These are phyloP conservation scores for Geranium brycei DNA, from an alignment of 345 rosid species.

Conservation along the genomic window DNA sequence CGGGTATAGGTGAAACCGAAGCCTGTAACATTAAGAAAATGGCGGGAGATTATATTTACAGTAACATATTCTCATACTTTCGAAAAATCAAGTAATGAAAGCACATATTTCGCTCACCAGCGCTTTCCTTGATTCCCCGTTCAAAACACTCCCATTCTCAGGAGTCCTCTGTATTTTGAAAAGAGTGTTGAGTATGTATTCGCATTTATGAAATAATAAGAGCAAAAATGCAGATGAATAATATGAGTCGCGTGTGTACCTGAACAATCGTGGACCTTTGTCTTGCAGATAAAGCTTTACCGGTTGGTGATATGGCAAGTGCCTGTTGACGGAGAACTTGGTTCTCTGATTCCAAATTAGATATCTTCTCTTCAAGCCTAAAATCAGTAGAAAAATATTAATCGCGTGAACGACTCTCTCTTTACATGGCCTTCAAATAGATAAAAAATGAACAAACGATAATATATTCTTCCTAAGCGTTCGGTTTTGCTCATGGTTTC, in stretches of 20 bases:
- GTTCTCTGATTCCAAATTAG: slow-evolving; percentile 82
- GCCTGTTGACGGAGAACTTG: slow-evolving; percentile 86
- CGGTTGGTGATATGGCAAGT: slow-evolving; percentile 68
- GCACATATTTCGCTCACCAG: slow-evolving; percentile 22
- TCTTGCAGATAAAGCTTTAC: slow-evolving; percentile 41
- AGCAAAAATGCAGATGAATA: not conserved
- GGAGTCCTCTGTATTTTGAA: slow-evolving; percentile 60
- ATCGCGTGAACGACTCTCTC: not conserved
- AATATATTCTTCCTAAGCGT: not conserved
- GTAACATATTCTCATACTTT: not conserved
- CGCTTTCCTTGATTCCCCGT: slow-evolving; percentile 54
- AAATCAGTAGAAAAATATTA: slow-evolving; percentile 1
- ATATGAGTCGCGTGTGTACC: slow-evolving; percentile 19
- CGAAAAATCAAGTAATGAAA: slow-evolving; percentile 5
- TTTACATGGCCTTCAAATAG: too few relatives aligned
- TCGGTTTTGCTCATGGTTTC: slow-evolving; percentile 13
- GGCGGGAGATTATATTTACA: slow-evolving; percentile 6
- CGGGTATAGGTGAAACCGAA: slow-evolving; percentile 10
- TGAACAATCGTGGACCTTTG: slow-evolving; percentile 56
- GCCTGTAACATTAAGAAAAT: slow-evolving; percentile 22
- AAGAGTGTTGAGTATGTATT: slow-evolving; percentile 9
- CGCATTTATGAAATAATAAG: not conserved
- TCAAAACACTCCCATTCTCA: slow-evolving; percentile 40
- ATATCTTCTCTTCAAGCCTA: slow-evolving; percentile 66
- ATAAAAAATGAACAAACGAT: not conserved